Conservation (phyloP, 192 early-diverging fungal genomes). For the Entomortierella beljakovae region DNA sequence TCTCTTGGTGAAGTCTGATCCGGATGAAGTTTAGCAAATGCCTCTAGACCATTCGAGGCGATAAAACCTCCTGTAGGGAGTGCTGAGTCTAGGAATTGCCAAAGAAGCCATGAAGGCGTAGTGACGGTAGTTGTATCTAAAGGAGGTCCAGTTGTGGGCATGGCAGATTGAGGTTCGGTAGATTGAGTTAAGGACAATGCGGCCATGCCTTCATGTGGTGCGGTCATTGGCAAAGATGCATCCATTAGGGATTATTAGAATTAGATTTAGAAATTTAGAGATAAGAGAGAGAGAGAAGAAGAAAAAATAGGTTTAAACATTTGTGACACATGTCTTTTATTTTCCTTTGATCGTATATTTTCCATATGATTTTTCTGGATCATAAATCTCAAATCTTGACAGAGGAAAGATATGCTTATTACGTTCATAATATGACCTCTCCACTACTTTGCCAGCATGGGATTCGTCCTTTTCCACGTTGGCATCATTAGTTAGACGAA, state of each 20-base stretch:
- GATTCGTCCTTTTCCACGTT: slow-evolving; percentile 92
- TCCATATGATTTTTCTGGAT: slow-evolving; percentile 76
- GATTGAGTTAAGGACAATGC: neutral
- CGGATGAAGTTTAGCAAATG: slow-evolving; percentile 70
- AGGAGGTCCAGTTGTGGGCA: slow-evolving; percentile 17
- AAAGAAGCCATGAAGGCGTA: slow-evolving; percentile 74
- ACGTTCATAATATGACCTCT: slow-evolving; percentile 89
- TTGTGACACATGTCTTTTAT: neutral
- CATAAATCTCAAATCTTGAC: slow-evolving; percentile 92
- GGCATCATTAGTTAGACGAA: slow-evolving; percentile 86
- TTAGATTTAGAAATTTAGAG: neutral
- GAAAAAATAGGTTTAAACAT: too few relatives aligned
- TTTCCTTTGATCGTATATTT: slow-evolving; percentile 50
- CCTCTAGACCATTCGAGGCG: slow-evolving; percentile 91
- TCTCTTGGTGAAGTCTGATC: slow-evolving; percentile 20
- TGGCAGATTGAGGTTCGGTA: neutral
- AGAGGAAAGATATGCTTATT: slow-evolving; percentile 98
- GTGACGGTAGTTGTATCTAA: slow-evolving; percentile 27
- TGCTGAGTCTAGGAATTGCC: slow-evolving; percentile 90
- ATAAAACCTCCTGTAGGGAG: slow-evolving; percentile 97
- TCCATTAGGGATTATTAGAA: neutral
- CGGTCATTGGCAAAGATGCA: neutral
- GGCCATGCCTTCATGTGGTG: neutral
- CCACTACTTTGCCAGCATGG: slow-evolving; percentile 94
- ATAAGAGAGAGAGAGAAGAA: too few relatives aligned